Conservation (phyloP, 352 stramenopile species). For the Globisporangium emineosum region DNA sequence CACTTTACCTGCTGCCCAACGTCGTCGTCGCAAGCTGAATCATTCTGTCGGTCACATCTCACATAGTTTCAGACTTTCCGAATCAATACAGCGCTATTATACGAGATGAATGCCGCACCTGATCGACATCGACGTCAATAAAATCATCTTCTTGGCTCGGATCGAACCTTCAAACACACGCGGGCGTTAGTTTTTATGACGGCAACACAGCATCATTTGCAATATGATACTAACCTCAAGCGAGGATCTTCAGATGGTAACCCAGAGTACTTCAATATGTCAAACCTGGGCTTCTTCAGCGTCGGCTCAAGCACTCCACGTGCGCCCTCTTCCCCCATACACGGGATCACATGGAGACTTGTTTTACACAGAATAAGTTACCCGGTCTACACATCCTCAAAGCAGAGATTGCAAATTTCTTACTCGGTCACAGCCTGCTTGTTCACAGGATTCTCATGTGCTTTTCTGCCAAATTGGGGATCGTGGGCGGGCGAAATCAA, state of each 20-base stretch:
- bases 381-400: background rate
- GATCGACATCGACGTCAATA: conserved; percentile 3
- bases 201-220: background rate
- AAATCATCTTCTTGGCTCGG: conserved; percentile 12
- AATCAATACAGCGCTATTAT: background rate
- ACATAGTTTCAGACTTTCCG: background rate
- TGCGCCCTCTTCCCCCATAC: conserved; percentile 1
- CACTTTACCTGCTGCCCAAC: conserved; percentile 13
- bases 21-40: conserved; percentile 5
- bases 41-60: conserved; percentile 1
- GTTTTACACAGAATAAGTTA: background rate
- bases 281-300: conserved; percentile 8
- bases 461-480: background rate
- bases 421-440: background rate
- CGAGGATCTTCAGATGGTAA: background rate
- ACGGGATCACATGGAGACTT: conserved; percentile 16
- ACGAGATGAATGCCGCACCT: background rate
- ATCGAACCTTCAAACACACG: conserved; percentile 9
- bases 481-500: background rate
- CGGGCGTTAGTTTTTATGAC: background rate
- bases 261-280: background rate
- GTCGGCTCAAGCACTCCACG: background rate
- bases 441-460: background rate
- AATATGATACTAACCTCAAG: background rate
- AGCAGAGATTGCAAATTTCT: background rate